Conservation (phyloP, 805 yeast species). For the Metschnikowia corniflorae region DNA sequence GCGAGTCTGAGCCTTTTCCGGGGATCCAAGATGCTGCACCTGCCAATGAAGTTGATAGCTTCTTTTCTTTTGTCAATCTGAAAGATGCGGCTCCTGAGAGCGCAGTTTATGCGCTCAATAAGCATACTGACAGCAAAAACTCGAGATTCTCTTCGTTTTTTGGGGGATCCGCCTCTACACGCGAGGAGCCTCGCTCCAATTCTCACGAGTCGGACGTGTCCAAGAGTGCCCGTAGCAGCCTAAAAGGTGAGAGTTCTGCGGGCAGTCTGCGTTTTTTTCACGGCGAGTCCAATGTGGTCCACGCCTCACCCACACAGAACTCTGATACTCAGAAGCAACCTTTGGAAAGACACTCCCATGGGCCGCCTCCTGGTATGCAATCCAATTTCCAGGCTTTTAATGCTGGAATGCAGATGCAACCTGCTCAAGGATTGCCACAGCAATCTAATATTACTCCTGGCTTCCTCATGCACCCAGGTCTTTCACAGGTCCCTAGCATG, state of each 20-base stretch:
- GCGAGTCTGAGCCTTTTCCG: constrained; percentile 25
- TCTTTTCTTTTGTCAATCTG: constrained; percentile 40
- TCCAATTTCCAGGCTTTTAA: constrained; percentile 4
- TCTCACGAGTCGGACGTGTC: not conserved
- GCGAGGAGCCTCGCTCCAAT: not conserved
- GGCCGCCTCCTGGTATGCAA: constrained; percentile 11
- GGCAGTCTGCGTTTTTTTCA: constrained; percentile 12
- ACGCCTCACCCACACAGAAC: not conserved
- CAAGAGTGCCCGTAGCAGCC: not conserved
- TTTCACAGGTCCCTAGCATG: constrained; percentile 4
- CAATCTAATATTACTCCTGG: constrained; percentile 6
- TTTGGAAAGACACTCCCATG: constrained; percentile 4
- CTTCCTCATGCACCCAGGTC: constrained; percentile 4
- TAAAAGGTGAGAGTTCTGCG: not conserved
- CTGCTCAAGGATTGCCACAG: too few relatives aligned
- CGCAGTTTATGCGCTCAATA: constrained; percentile 4
- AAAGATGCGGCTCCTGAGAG: constrained; percentile 14
- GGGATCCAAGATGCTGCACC: constrained; percentile 16
- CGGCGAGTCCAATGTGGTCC: constrained; percentile 1
- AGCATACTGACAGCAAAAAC: constrained; percentile 24
- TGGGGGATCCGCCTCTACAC: constrained; percentile 9
- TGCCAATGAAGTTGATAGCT: constrained; percentile 41
- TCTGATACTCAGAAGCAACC: constrained; percentile 1
- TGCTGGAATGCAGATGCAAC: constrained; percentile 2
- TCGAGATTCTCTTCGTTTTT: constrained; percentile 17